These are phyloP conservation scores for Coniella lustricola DNA, from an alignment of 2,329 filamentous ascomycete genomes.

Conservation along the genomic window DNA sequence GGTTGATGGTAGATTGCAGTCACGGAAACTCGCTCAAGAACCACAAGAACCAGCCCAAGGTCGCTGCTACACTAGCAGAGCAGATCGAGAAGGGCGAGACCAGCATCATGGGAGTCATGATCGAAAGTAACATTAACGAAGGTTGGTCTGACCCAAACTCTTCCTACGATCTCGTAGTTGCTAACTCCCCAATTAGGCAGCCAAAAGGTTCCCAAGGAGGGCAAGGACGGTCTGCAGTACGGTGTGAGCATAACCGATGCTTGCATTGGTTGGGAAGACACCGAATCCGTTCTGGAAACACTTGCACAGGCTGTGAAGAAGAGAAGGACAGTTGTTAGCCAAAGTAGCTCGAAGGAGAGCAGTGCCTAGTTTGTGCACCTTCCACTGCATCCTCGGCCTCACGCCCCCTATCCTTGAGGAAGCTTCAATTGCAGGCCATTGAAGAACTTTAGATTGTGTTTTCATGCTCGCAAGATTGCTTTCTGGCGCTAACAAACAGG, in stretches of 20 bases:
- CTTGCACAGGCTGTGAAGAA: conserved; percentile 76
- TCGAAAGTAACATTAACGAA: conserved; percentile 95
- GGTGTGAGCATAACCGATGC: conserved; percentile 97
- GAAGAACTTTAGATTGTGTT: too few species aligned
- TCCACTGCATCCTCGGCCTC: conserved; percentile 8
- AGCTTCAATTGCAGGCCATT: not conserved
- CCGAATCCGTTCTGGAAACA: conserved; percentile 66
- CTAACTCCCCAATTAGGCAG: conserved; percentile 48
- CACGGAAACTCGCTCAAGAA: conserved; percentile 95
- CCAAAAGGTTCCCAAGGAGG: conserved; percentile 87
- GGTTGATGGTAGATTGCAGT: conserved; percentile 96
- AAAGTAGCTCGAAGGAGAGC: conserved; percentile 21
- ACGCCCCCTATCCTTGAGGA: not conserved
- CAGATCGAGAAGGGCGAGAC: conserved; percentile 81
- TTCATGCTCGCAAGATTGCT: too few species aligned
- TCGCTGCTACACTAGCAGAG: conserved; percentile 71
- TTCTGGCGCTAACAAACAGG: conserved; percentile 5
- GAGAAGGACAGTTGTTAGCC: conserved; percentile 46
- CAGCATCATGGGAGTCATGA: conserved; percentile 95
- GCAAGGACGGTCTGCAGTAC: conserved; percentile 78
- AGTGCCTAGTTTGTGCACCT: conserved; percentile 11
- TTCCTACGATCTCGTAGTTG: not conserved
- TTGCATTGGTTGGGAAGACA: conserved; percentile 92
- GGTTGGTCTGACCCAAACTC: conserved; percentile 41
- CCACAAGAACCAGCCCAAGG: conserved; percentile 95